Percentiles rank a stretch among this genome's conserved stretches.
phyloP scores from a whole-genome alignment of 176 grass and related monocot species.

The Avena insularis region DNA sequence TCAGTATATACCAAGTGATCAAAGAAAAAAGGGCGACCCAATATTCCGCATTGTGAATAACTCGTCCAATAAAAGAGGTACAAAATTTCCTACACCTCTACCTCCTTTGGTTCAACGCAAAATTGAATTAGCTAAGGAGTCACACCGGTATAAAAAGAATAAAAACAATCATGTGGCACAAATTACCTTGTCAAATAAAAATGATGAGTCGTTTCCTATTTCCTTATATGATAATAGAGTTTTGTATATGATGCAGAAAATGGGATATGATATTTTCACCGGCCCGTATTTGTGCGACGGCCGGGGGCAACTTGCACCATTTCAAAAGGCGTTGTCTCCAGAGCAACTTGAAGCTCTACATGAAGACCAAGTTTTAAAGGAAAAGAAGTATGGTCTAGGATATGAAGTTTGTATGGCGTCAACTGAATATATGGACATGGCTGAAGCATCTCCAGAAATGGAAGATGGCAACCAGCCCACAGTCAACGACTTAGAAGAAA shows the following conservation, averaged over 20 bases:
- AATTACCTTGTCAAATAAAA: no score
- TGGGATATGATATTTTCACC: not conserved
- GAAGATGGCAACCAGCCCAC: constrained; percentile 19
- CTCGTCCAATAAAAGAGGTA: not conserved
- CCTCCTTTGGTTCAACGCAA: not conserved
- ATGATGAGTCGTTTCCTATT: no score
- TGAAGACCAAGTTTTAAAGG: not conserved
- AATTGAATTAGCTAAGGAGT: not conserved
- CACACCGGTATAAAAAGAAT: not conserved
- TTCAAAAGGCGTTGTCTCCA: not conserved
- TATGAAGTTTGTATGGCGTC: constrained; percentile 26
- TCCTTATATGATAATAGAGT: not conserved
- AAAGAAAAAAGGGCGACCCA: not conserved
- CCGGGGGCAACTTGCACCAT: not conserved
- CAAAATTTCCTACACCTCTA: not conserved
- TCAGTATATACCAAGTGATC: not conserved
- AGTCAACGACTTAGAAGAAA: not conserved
- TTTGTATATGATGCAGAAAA: constrained; percentile 19
- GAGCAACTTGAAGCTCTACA: not conserved
- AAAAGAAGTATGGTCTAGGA: not conserved
- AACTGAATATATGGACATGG: not conserved
- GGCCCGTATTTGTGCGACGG: not conserved
- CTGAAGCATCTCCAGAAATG: not conserved
- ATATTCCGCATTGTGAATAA: not conserved
- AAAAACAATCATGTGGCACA: no score